Base-by-base conservation (phyloP, 805 yeast genomes). In the Ogataea pilisensis region DNA sequence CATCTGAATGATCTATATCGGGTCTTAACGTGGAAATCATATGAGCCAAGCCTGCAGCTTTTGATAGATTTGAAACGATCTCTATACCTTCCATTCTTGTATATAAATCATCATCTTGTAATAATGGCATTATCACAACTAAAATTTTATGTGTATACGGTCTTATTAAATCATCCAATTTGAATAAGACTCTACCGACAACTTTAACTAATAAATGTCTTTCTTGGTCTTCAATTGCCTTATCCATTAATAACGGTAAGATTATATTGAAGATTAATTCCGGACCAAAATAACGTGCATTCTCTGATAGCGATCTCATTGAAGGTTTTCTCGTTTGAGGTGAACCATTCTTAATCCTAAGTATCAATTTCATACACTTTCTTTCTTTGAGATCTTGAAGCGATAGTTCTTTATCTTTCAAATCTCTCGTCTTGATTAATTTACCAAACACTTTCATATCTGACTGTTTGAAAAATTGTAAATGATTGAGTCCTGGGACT, bases 1-100 rank as follows among this genome's bases (percentile, higher is more conserved):
- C 96, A 54, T 90, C 96, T 8, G 73, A 73, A 51, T 84, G 80
- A 49, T 85, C 95, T 33, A 93, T 74, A 59, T 88, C 95, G 0
- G 93, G 87, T 39, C 95, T 69, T 57, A 91, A 65, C 0, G 81
- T 75, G 1, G 87, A 70, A n/a, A 93, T 77, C 77, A 89, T 82
- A 25, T 78, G 80, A 0, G 89, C 75, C 26, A 90, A 63, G 0
- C 98, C 98, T 2, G 86, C 90, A 1, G 93, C 86, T 46, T 79
- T 83, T 3, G 95, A 68, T 17, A 91, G 64, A 44, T 76, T 82
- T 0, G 90, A 72, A 14, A 89, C 75, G 22, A 88, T 76, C 45
- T 88, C 95, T 35, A 85, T 70, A 2, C 95, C 93, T 57, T 86
- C 93, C 4, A 76, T 60, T 48, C 95, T 70, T 2, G 90, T 73